Conservation (phyloP, 1,284 basidiomycete species). For the Retiboletus fuscus region DNA sequence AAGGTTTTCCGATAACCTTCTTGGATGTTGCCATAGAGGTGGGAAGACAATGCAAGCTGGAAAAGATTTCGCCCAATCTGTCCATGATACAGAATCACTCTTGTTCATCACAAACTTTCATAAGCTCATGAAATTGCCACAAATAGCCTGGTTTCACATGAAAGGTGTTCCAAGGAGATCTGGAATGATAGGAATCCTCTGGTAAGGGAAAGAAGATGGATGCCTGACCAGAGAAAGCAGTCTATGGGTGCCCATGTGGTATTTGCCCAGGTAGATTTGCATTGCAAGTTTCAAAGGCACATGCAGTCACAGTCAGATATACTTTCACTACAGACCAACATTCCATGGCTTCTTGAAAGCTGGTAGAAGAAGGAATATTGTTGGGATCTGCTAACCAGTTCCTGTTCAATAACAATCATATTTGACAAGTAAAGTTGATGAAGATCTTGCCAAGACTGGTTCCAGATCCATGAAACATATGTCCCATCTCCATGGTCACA, state of each 20-base stretch:
- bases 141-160: not conserved
- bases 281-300: conserved; percentile 7
- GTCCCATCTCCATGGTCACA: conserved; percentile 9
- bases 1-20: not conserved
- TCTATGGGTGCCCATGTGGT: not conserved
- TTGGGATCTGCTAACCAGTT: not conserved
- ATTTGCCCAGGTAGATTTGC: not conserved
- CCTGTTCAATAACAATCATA: not conserved
- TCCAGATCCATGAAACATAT: not conserved
- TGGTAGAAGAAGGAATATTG: not conserved
- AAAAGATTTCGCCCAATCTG: not conserved
- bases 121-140: conserved; percentile 4
- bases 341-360: conserved; percentile 8
- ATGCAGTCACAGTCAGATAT: not conserved
- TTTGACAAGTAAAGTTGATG: not conserved
- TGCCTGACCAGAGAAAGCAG: not conserved
- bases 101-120: not conserved
- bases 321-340: not conserved
- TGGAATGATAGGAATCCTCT: not conserved
- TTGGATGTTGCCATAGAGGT: not conserved
- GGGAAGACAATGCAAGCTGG: not conserved
- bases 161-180: conserved; percentile 2
- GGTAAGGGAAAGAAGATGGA: conserved; percentile 8
- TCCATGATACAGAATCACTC: conserved; percentile 1
- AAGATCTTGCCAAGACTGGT: not conserved